Conservation (phyloP, 805 yeast genomes). For the Alloascoidea hylecoeti region DNA sequence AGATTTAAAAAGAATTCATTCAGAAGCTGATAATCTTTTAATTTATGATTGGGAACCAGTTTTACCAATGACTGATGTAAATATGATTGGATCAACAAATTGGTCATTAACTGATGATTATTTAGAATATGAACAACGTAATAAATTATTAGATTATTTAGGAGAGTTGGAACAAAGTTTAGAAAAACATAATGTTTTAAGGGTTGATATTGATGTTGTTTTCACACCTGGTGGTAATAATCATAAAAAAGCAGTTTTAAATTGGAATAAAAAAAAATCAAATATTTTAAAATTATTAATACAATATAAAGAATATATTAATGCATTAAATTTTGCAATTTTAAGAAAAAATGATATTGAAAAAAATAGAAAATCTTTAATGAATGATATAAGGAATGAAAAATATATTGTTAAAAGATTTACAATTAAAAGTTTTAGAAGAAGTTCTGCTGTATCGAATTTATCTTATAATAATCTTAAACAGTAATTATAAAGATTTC, state of each 20-base stretch:
- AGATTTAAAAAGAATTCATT: slow-evolving; percentile 9
- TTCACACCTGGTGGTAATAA: slow-evolving; percentile 15
- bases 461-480: too few relatives aligned
- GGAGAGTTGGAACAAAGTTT: slow-evolving; percentile 22
- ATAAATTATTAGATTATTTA: slow-evolving; percentile 24
- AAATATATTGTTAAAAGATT: too few relatives aligned
- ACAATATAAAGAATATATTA: slow-evolving; percentile 15
- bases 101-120: slow-evolving; percentile 3
- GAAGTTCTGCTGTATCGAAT: too few relatives aligned
- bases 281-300: slow-evolving; percentile 15
- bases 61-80: slow-evolving; percentile 15
- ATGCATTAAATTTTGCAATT: slow-evolving; percentile 11
- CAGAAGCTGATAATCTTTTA: slow-evolving; percentile 11
- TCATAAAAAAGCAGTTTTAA: slow-evolving; percentile 14
- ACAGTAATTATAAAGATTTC: too few relatives aligned
- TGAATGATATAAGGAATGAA: too few relatives aligned
- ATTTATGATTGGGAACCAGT: slow-evolving; percentile 19
- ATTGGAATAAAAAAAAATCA: slow-evolving; percentile 19
- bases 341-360: too few relatives aligned
- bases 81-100: slow-evolving; percentile 11
- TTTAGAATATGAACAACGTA: slow-evolving; percentile 22
- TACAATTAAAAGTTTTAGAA: too few relatives aligned
- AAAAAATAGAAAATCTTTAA: too few relatives aligned
- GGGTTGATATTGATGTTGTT: slow-evolving; percentile 20
- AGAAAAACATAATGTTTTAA: slow-evolving; percentile 27